Conservation (phyloP, 306 rosid species). For the Dryas drummondii region DNA sequence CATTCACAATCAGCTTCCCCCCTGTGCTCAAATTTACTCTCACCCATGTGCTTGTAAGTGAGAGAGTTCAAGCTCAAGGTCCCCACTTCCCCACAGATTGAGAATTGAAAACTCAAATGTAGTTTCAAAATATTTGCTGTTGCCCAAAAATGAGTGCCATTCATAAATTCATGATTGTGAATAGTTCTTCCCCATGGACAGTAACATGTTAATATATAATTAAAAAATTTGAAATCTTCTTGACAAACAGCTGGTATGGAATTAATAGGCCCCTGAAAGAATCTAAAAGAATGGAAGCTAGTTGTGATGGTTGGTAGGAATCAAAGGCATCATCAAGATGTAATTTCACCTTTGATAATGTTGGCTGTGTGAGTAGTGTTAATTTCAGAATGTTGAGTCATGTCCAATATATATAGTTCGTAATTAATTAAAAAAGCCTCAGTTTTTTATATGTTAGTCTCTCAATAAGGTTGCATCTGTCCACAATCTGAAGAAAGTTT, state of each 20-base stretch:
- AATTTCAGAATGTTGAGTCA: not conserved
- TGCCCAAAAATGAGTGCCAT: constrained; percentile 20
- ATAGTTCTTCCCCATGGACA: not conserved
- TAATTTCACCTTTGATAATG: not conserved
- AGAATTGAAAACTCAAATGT: not conserved
- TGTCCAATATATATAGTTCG: too few relatives aligned
- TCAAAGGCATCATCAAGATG: not conserved
- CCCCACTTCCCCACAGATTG: constrained; percentile 24
- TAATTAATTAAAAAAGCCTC: too few relatives aligned
- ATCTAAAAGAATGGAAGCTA: not conserved
- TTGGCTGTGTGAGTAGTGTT: too few relatives aligned
- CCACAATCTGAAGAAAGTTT: too few relatives aligned
- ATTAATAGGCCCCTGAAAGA: not conserved
- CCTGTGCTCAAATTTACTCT: constrained; percentile 34
- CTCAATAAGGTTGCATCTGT: too few relatives aligned
- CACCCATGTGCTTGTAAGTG: constrained; percentile 46
- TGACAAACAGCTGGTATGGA: not conserved
- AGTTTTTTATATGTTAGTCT: too few relatives aligned
- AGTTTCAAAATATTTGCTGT: constrained; percentile 1
- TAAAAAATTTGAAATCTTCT: not conserved
- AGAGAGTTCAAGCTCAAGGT: constrained; percentile 26
- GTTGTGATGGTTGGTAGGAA: not conserved
- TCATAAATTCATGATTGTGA: constrained; percentile 9
- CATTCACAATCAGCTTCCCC: constrained; percentile 18
- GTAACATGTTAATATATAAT: not conserved